Evolutionary conservation across 1,139 yeast species (phyloP).

Genomic region (Yamadazyma kanchanaburiensis): DNA sequence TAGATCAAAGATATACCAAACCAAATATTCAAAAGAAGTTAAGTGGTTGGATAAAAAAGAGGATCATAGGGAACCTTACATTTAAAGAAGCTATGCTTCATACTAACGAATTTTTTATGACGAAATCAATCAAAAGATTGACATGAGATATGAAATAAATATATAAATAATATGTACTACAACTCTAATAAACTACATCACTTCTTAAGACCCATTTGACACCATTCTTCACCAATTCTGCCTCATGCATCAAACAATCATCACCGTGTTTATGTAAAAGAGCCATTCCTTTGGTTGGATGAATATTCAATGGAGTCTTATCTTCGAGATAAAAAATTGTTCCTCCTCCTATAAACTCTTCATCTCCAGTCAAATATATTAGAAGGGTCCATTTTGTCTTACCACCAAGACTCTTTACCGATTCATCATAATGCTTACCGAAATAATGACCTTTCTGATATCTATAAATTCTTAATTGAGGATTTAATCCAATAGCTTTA

Average conservation of each 20-base stretch:
- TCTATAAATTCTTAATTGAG: conserved; percentile 55
- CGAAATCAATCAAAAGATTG: conserved; percentile 7
- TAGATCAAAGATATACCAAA: conserved; percentile 61
- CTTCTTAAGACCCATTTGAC: conserved; percentile 65
- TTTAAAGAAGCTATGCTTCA: conserved; percentile 14
- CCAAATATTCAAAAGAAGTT: conserved; percentile 56
- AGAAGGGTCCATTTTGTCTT: conserved; percentile 59
- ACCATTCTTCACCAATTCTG: conserved; percentile 49
- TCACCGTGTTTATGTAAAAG: conserved; percentile 66
- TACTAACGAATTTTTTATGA: conserved; percentile 23
- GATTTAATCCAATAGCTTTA: conserved; percentile 50
- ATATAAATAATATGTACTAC: not conserved
- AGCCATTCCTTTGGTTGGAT: conserved; percentile 57
- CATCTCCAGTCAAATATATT: conserved; percentile 56
- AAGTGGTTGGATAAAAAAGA: conserved; percentile 72
- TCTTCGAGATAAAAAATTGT: conserved; percentile 49
- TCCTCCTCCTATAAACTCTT: conserved; percentile 60
- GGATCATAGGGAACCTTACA: conserved; percentile 18
- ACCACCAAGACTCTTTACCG: conserved; percentile 35
- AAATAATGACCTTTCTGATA: conserved; percentile 60
- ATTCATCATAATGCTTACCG: conserved; percentile 63
- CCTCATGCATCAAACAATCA: conserved; percentile 63
- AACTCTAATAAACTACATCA: conserved; percentile 43
- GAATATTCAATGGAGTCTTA: conserved; percentile 30
- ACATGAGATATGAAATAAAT: conserved; percentile 1